A percentile compares a stretch with the other conserved stretches of the same genome.
Conservation (phyloP, 805 yeast genomes). For the Jamesozyma rosinii region DNA sequence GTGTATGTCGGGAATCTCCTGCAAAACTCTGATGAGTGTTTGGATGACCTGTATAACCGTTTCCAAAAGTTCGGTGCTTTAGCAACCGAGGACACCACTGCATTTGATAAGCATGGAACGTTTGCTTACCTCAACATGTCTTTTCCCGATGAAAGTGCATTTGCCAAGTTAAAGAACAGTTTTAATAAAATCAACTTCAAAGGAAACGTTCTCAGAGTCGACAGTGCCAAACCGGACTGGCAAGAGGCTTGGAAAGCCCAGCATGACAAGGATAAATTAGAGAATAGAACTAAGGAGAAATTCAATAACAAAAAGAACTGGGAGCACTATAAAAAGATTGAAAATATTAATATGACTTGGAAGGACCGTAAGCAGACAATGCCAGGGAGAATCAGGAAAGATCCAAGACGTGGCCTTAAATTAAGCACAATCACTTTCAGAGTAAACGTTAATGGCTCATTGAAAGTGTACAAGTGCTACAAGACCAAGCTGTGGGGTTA, state of each 20-base stretch:
- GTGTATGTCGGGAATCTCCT: constrained; percentile 27
- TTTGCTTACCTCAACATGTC: constrained; percentile 63
- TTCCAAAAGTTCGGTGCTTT: constrained; percentile 50
- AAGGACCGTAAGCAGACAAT: constrained; percentile 36
- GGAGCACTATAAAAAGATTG: constrained; percentile 32
- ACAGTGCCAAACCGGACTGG: constrained; percentile 52
- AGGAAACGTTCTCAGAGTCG: constrained; percentile 57
- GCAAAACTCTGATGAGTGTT: constrained; percentile 20
- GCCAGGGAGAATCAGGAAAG: constrained; percentile 54
- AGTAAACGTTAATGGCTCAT: constrained; percentile 46
- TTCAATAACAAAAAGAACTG: constrained; percentile 33
- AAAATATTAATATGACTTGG: constrained; percentile 33
- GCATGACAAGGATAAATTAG: constrained; percentile 33
- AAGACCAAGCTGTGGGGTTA: constrained; percentile 89
- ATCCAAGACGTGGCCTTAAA: constrained; percentile 38
- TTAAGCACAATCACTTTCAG: constrained; percentile 50
- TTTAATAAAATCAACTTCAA: constrained; percentile 68
- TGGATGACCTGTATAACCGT: constrained; percentile 42
- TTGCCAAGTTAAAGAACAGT: constrained; percentile 42
- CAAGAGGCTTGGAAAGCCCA: constrained; percentile 40
- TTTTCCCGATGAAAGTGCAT: constrained; percentile 35
- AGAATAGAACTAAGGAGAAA: constrained; percentile 21
- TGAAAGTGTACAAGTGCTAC: constrained; percentile 47
- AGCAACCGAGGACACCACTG: constrained; percentile 34
- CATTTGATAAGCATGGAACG: constrained; percentile 41